Evolutionary conservation across 129 eudicot genomes (phyloP), one percentile per base, ranked within the genome.

Genomic region (Heracleum sosnowskyi): DNA sequence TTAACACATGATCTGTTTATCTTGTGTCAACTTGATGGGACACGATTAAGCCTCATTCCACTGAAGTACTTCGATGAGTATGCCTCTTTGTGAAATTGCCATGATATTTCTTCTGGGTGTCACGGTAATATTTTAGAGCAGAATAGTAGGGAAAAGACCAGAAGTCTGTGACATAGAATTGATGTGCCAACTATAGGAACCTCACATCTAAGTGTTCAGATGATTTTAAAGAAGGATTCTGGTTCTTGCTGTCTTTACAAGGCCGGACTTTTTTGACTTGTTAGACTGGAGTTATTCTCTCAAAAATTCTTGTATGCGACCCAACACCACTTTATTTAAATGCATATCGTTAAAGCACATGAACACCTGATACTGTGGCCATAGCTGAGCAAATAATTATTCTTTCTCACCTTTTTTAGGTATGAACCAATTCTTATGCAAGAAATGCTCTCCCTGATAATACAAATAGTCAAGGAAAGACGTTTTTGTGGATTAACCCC

Each of bases 401-500:
- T 24, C 22, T 8, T 34, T 47, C 46, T 11, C 15, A 24, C 20
- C 37, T 34, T 47, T 84, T 86, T 77, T 96, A 96, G 99, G 91
- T 90, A 87, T 79, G 99, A 92, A 82, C 89, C 99, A 33, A 77
- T 84, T 77, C 81, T 96, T 63, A 84, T 96, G 83, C 93, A 91
- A 76, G 99, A 96, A 64, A 87, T 96, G 97, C 90, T 96, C 60
- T 87, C 91, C 79, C 90, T 96, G 33, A 87, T 96, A 11, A 90
- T 96, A 79, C 97, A 92, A 77, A 87, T 96, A 51, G 90, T 96
- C 45, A 92, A 92, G 80, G 99, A 96, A 84, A 85, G 99, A 74
- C 89, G 99, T 69, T 96, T 90, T 75, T 92, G 96, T 87, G 99
- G 99, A 78, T 78, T 87, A 79, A 88, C 89, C 35, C 84, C 89